Conservation (phyloP, 352 stramenopile species). For the Aphanomyces stellatus region DNA sequence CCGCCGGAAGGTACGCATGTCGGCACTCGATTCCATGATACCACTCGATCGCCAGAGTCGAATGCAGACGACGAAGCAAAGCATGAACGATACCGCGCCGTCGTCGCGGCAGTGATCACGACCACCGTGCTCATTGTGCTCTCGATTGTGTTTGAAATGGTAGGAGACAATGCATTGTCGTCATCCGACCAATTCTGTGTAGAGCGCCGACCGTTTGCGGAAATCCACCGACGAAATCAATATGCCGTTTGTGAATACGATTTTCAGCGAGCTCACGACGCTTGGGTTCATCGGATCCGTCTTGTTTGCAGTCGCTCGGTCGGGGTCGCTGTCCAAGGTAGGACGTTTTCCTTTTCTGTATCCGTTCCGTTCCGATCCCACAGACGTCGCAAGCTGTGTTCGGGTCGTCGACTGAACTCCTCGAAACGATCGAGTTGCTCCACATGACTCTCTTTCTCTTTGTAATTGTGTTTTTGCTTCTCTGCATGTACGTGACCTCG, state of each 20-base stretch:
- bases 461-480: constrained; percentile 67
- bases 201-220: constrained; percentile 29
- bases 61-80: too few relatives aligned
- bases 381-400: too few relatives aligned
- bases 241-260: constrained; percentile 56
- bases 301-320: constrained; percentile 52
- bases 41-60: too few relatives aligned
- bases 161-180: constrained; percentile 13
- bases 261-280: constrained; percentile 59
- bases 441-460: constrained; percentile 80
- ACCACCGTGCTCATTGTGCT: constrained; percentile 48
- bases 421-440: constrained; percentile 66
- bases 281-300: constrained; percentile 58
- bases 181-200: background rate
- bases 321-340: constrained; percentile 3
- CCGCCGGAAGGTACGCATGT: too few relatives aligned
- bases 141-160: constrained; percentile 54
- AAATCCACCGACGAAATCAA: constrained; percentile 56
- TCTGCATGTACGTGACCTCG: constrained; percentile 28
- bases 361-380: too few relatives aligned
- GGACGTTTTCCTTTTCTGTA: too few relatives aligned
- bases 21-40: too few relatives aligned
- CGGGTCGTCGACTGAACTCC: constrained; percentile 39
- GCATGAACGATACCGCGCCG: too few relatives aligned
- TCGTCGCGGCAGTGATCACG: constrained; percentile 36